A percentile compares a stretch with the other conserved stretches of the same genome.
phyloP scores from a whole-genome alignment of 148 eudicot genomes.

The Silene conica region DNA sequence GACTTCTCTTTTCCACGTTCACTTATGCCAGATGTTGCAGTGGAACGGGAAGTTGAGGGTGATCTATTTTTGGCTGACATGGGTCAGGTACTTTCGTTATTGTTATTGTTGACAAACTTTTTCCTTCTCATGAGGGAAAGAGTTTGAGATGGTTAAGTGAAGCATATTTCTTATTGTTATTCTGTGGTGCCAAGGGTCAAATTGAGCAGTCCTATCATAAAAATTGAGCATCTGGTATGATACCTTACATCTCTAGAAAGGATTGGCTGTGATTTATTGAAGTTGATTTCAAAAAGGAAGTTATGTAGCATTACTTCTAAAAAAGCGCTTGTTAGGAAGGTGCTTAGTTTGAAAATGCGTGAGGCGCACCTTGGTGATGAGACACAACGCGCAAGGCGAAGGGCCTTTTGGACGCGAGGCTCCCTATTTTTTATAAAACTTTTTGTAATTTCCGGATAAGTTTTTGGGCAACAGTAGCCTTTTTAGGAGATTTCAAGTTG shows the following conservation, averaged over 20 bases:
- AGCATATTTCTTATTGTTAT: not conserved
- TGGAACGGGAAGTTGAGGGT: slow-evolving; percentile 90
- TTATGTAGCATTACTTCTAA: not conserved
- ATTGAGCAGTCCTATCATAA: not conserved
- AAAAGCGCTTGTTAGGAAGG: too few species aligned
- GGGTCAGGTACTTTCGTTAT: slow-evolving; percentile 63
- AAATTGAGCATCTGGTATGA: not conserved
- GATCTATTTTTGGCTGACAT: slow-evolving; percentile 87
- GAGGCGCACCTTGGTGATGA: too few species aligned
- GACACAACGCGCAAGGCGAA: too few species aligned
- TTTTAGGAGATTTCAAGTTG: too few species aligned
- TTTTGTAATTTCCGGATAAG: too few species aligned
- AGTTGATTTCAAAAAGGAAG: not conserved
- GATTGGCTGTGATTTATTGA: not conserved
- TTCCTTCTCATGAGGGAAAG: not conserved
- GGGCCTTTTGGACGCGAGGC: too few species aligned
- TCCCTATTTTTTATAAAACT: too few species aligned
- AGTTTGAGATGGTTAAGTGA: not conserved
- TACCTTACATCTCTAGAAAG: not conserved
- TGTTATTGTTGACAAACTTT: not conserved
- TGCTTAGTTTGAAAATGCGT: too few species aligned
- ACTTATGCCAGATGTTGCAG: slow-evolving; percentile 54
- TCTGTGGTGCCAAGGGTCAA: not conserved
- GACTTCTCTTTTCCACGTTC: slow-evolving; percentile 4
- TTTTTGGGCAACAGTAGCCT: too few species aligned